These are phyloP conservation scores for Barnettozyma californica DNA, from an alignment of 805 yeast genomes.

Conservation along the genomic window DNA sequence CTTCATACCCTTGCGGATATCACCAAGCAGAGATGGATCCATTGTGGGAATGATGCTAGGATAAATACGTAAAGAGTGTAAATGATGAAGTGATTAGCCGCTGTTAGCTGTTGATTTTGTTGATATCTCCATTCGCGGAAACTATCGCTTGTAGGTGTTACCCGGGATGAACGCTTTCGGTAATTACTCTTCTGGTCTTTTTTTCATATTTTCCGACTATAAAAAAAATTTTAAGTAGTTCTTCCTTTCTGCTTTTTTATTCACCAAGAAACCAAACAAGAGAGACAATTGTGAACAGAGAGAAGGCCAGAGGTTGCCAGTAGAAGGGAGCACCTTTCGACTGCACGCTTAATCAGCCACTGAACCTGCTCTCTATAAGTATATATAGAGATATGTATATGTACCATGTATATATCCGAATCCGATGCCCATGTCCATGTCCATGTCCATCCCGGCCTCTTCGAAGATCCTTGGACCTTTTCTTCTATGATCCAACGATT, in stretches of 20 bases:
- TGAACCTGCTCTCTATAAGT: too few relatives aligned
- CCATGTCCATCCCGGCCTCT: slow-evolving; percentile 30
- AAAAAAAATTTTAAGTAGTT: background rate
- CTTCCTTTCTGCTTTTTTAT: background rate
- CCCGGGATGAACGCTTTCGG: too few relatives aligned
- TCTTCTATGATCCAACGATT: slow-evolving; percentile 36
- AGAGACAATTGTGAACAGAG: background rate
- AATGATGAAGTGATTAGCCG: slow-evolving; percentile 34
- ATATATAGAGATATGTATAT: too few relatives aligned
- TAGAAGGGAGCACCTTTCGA: background rate
- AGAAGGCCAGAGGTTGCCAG: background rate
- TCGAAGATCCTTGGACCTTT: slow-evolving; percentile 39
- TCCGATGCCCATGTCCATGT: background rate
- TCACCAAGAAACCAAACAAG: background rate
- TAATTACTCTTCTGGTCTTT: too few relatives aligned
- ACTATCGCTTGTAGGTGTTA: background rate
- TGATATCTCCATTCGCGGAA: background rate
- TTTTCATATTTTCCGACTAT: background rate
- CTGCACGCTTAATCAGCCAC: background rate
- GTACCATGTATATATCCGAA: too few relatives aligned
- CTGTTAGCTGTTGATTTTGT: slow-evolving; percentile 6
- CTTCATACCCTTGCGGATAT: slow-evolving; percentile 65
- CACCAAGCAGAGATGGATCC: slow-evolving; percentile 60
- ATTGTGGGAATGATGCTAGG: slow-evolving; percentile 39
- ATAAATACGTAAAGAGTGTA: background rate